Base-by-base conservation (phyloP, 768 basidiomycete species). In the Astraeus odoratus region DNA sequence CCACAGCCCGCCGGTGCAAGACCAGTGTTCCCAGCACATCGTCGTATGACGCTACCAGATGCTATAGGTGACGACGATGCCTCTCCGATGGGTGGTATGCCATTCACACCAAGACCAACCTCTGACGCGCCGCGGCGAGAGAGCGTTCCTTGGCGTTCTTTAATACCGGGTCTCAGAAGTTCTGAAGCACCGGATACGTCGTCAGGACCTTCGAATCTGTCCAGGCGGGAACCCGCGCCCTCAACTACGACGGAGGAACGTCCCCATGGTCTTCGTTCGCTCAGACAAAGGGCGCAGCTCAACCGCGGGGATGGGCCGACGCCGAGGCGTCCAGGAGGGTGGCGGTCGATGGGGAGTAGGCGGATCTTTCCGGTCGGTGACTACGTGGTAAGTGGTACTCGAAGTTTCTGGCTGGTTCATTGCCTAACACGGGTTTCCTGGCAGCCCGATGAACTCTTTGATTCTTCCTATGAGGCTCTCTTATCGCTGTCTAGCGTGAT, bases 371-470 rank as follows among this genome's bases (percentile, higher is more conserved):
- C 18, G 20, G 25, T 26, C 29, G 73, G 74, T 3, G 75, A 75
- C 53, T 76, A 70, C 18, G 59, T 87, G 62, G 83, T 83, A 49
- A 25, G 78, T 67, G 26, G 5, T 25, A 4, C 18, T 46, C 41
- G 22, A 31, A 43, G 27, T 39, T 44, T 13, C 25, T 47, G 26
- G 31, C 12, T 47, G 44, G 46, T 46, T 26, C 34, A 24, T 42
- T 46, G n/a, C 49, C 57, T 42, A 36, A 30, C 9, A 19, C 10
- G 38, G 23, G 13, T 19, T 45, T 43, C 46, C 49, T 5, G 34
- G 8, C 52, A 85, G 84, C 77, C 79, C 42, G 86, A 88, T 48
- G 84, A 88, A 55, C 73, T 86, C 50, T 82, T 86, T 57, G 83
- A 87, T 50, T 61, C 72, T 5, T 88, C 86, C 1, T 89, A 88